phyloP scores from a whole-genome alignment of 441 rosid genomes.

The Pelargonium australe region DNA sequence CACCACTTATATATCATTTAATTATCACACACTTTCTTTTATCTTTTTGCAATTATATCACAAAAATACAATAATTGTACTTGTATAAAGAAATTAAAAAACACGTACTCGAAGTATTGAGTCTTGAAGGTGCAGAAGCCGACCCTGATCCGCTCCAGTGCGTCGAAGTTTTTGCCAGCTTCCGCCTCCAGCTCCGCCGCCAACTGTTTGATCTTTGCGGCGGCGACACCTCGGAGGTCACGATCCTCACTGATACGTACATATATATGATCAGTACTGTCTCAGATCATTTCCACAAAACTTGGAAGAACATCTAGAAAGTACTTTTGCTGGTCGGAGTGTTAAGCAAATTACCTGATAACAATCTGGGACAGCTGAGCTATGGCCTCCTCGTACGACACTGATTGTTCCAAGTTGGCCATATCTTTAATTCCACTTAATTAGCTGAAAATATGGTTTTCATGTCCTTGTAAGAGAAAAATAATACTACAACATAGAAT shows the following conservation, averaged over 20 bases:
- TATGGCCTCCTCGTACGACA: conserved; percentile 1
- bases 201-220: conserved; percentile 3
- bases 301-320: too few species aligned
- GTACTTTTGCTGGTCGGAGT: too few species aligned
- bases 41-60: not conserved
- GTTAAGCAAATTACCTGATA: not conserved
- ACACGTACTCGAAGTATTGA: not conserved
- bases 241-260: not conserved
- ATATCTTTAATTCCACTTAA: not conserved
- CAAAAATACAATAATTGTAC: not conserved
- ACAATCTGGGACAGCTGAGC: not conserved
- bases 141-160: not conserved
- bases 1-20: not conserved
- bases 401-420: not conserved
- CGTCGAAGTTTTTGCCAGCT: not conserved
- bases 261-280: not conserved
- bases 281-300: too few species aligned
- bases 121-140: conserved; percentile 1
- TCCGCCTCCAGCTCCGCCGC: conserved; percentile 6
- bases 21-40: not conserved
- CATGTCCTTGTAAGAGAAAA: not conserved
- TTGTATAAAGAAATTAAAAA: not conserved
- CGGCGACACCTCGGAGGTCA: not conserved
- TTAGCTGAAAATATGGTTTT: not conserved
- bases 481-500: not conserved